A percentile compares a stretch with the other conserved stretches of the same genome.
These are phyloP conservation scores for Fusarium subglutinans DNA, from an alignment of 2,329 filamentous ascomycete genomes.

Conservation along the genomic window DNA sequence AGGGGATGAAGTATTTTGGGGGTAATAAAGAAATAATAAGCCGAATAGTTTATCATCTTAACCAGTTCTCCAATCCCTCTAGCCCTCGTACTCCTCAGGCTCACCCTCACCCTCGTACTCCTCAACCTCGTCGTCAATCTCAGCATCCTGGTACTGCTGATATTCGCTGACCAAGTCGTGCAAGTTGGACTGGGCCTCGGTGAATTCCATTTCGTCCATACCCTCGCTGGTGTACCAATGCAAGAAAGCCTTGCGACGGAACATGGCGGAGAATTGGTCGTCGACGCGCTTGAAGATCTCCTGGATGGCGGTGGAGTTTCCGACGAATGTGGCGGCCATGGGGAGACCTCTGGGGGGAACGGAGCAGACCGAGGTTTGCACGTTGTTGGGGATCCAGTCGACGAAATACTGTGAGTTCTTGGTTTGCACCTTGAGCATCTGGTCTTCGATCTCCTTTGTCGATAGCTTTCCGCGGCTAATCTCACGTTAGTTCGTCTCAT, in stretches of 20 bases:
- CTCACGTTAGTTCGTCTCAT: neutral
- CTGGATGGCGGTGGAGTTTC: constrained; percentile 99
- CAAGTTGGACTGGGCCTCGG: constrained; percentile 99
- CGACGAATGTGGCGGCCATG: constrained; percentile 99
- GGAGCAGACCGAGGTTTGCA: constrained; percentile 98
- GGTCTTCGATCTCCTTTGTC: constrained; percentile 99
- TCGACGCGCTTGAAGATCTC: constrained; percentile 99
- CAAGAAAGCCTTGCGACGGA: constrained; percentile 99
- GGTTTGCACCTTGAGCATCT: constrained; percentile 99
- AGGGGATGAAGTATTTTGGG: constrained; percentile 19
- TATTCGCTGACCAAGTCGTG: constrained; percentile 99
- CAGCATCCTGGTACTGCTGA: constrained; percentile 99
- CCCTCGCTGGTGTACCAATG: constrained; percentile 99
- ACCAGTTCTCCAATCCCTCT: constrained; percentile 5
- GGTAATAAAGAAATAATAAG: constrained; percentile 11
- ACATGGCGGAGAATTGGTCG: constrained; percentile 99
- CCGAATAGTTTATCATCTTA: constrained; percentile 14
- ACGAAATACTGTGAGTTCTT: constrained; percentile 99
- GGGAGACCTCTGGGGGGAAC: constrained; percentile 96
- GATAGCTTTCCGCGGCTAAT: constrained; percentile 93
- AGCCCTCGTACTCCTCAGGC: constrained; percentile 25
- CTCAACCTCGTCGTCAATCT: constrained; percentile 93
- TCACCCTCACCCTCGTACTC: constrained; percentile 60
- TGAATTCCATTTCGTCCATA: constrained; percentile 99
- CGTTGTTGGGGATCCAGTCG: constrained; percentile 99